phyloP scores from a whole-genome alignment of 1,284 basidiomycete species.

The Hemileia vastatrix region DNA sequence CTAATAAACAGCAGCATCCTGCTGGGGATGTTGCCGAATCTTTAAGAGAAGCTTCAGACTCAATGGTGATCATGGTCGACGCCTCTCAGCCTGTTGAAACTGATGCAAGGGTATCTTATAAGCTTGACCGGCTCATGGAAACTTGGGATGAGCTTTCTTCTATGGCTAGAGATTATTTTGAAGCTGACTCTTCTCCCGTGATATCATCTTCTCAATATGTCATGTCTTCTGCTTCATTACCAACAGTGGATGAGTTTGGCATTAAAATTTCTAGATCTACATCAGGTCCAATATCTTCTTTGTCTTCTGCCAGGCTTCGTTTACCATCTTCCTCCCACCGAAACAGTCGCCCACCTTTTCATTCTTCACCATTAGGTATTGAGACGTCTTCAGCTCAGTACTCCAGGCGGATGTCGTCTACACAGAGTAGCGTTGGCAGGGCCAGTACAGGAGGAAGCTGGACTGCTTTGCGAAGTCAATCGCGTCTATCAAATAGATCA shows the following conservation, averaged over 20 bases:
- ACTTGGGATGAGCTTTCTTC: conserved; percentile 15
- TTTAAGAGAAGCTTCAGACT: not conserved
- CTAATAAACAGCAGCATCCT: not conserved
- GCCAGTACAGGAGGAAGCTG: not conserved
- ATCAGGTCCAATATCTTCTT: no score
- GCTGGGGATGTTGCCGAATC: not conserved
- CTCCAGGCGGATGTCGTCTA: not conserved
- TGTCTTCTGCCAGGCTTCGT: no score
- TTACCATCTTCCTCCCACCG: no score
- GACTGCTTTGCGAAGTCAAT: conserved; percentile 5
- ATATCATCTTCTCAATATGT: no score
- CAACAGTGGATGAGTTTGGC: no score
- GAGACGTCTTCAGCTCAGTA: no score
- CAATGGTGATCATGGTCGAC: no score
- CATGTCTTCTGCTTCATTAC: no score
- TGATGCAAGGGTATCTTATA: conserved; percentile 13
- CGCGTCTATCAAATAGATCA: not conserved
- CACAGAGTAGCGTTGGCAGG: not conserved
- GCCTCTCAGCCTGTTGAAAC: not conserved
- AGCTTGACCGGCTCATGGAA: conserved; percentile 3
- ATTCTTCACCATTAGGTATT: no score
- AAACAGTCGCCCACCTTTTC: no score
- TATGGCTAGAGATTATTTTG: not conserved
- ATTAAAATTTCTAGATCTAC: no score
- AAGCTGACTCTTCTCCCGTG: not conserved